Evolutionary conservation across 208 protist species (phyloP).

Genomic region (Crithidia mellificae): DNA sequence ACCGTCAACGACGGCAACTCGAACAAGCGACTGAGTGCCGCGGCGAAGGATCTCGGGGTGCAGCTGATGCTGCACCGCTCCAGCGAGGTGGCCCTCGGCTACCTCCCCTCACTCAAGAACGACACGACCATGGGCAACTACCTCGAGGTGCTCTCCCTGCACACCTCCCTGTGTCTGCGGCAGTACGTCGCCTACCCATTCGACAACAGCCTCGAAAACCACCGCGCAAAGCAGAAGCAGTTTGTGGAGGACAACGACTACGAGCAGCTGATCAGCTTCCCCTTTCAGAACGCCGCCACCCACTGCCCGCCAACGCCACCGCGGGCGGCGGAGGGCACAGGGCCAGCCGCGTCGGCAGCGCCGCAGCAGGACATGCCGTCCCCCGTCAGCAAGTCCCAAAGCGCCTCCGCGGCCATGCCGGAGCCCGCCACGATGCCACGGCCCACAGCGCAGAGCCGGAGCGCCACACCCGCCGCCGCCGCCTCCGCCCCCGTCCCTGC

Average conservation of each 20-base stretch:
- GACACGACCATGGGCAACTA: slow-evolving; percentile 29
- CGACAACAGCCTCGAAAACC: slow-evolving; percentile 65
- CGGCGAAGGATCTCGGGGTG: slow-evolving; percentile 41
- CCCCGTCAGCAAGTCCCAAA: not conserved
- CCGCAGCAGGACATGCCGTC: not conserved
- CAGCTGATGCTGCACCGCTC: slow-evolving; percentile 41
- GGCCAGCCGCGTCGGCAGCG: not conserved
- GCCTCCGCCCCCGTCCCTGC: not conserved
- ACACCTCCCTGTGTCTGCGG: slow-evolving; percentile 66
- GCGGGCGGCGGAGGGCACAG: not conserved
- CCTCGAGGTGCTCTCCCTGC: slow-evolving; percentile 72
- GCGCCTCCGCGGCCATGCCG: slow-evolving; percentile 1
- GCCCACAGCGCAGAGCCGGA: not conserved
- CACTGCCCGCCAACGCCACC: slow-evolving; percentile 5
- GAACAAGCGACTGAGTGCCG: slow-evolving; percentile 64
- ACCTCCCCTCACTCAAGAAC: slow-evolving; percentile 10
- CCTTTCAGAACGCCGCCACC: slow-evolving; percentile 24
- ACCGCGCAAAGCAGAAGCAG: slow-evolving; percentile 61
- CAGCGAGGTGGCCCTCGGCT: slow-evolving; percentile 27
- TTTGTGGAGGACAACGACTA: slow-evolving; percentile 82
- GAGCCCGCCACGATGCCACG: slow-evolving; percentile 29
- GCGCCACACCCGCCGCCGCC: not conserved
- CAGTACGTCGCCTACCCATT: slow-evolving; percentile 82
- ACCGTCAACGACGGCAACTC: slow-evolving; percentile 87
- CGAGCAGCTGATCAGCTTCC: slow-evolving; percentile 54